Evolutionary conservation across 2,329 filamentous ascomycete genomes (phyloP), one percentile per base, ranked within the genome.

Genomic region (Penicillium palitans): DNA sequence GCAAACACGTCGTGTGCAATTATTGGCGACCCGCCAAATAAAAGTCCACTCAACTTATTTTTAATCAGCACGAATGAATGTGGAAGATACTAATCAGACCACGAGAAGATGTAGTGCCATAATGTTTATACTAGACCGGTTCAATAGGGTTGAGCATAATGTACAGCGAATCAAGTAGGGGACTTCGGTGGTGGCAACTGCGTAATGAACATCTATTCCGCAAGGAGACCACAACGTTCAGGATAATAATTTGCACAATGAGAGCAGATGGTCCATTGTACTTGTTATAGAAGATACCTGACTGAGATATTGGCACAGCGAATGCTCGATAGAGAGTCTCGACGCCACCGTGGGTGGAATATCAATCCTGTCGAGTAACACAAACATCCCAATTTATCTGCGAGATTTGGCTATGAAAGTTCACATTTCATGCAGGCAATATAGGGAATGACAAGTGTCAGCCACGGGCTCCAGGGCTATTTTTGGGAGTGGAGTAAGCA

Each of bases 401-500:
- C 13, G 3, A 40, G 37, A 21, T 25, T 17, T 17, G 33, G 21
- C 10, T 5, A 41, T 17, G 25, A 15, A 31, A 3, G 9, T 35
- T 48, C n/a, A 2, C 10, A 8, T 42, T 31, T 31, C 37, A 52
- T 42, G 37, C n/a, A 51, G 25, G 35, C 17, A 35, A 17, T 35
- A 35, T 35, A 52, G 24, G 4, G n/a, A 31, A 17, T 27, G 19
- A 13, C 6, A 6, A n/a, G 49, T 42, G 17, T 48, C 25, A 55
- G 52, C 52, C 52, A 55, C 52, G 31, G 17, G 49, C 19, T 21
- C 19, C 19, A 21, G 19, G 19, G 19, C 25, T 55, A 55, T 55
- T 55, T 55, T 55, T 55, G 52, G 52, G 37, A 21, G 52, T 55
- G 52, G 52, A 48, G 44, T 25, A 55, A 49, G 44, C 8, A 35